Conservation (phyloP, 139 green algal genomes). For the Pleodorina starrii region DNA sequence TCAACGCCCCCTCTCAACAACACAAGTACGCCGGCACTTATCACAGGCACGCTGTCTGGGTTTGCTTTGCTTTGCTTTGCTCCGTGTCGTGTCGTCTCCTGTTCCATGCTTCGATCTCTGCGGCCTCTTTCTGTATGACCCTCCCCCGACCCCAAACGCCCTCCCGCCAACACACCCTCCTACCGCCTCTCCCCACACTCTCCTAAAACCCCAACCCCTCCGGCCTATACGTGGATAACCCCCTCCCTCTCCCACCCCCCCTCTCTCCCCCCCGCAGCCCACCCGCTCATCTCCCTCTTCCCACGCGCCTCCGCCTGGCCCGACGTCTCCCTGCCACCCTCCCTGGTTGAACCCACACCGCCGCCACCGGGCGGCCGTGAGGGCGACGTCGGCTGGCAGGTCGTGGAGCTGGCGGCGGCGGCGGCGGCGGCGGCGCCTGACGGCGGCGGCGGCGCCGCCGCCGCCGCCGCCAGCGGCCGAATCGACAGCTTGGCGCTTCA, state of each 20-base stretch:
- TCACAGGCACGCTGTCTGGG: no score
- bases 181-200: neutral
- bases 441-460: neutral
- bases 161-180: no score
- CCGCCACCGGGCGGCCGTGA: neutral
- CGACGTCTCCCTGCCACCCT: conserved; percentile 13
- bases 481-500: conserved; percentile 40
- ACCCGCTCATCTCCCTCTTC: conserved; percentile 24
- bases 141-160: no score
- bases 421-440: neutral
- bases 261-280: neutral
- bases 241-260: neutral
- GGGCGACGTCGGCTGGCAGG: conserved; percentile 21
- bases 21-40: no score
- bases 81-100: no score
- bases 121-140: no score
- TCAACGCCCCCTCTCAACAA: no score
- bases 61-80: no score
- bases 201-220: neutral
- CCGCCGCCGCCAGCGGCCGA: neutral
- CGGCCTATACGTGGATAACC: no score
- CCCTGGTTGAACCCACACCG: conserved; percentile 27
- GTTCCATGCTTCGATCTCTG: no score
- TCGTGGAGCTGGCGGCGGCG: neutral
- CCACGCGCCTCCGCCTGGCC: conserved; percentile 12